Percentiles rank a stretch among this genome's conserved stretches.
Evolutionary conservation across 345 rosid species (phyloP).

Genomic region (Mangifera indica): DNA sequence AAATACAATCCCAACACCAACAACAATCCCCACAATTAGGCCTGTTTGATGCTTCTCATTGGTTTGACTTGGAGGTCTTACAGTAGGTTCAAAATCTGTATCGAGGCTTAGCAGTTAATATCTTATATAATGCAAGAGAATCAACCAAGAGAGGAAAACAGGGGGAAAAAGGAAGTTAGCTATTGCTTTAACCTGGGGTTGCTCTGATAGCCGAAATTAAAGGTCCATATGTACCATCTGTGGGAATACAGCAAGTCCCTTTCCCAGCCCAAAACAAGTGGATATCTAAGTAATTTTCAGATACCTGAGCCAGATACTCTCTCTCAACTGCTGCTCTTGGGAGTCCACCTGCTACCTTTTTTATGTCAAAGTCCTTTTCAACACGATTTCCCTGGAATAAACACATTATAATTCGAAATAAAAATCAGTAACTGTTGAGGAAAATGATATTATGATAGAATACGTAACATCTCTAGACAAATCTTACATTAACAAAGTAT

Average conservation of each 20-base stretch:
- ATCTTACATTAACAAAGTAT: too few relatives aligned
- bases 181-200: slow-evolving; percentile 38
- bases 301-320: slow-evolving; percentile 23
- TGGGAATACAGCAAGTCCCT: slow-evolving; percentile 40
- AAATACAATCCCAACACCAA: slow-evolving; percentile 44
- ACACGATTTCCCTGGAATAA: slow-evolving; percentile 48
- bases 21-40: slow-evolving; percentile 51
- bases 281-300: slow-evolving; percentile 36
- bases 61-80: slow-evolving; percentile 34
- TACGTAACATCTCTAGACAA: too few relatives aligned
- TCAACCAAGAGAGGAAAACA: too few relatives aligned
- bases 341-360: slow-evolving; percentile 31
- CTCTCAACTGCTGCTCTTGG: slow-evolving; percentile 28
- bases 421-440: background rate
- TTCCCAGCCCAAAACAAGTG: slow-evolving; percentile 52
- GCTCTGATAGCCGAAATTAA: slow-evolving; percentile 59
- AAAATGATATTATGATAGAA: background rate
- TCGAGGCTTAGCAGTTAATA: background rate
- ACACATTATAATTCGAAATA: slow-evolving; percentile 2
- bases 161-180: too few relatives aligned
- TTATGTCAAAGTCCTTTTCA: slow-evolving; percentile 50
- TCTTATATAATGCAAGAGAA: too few relatives aligned
- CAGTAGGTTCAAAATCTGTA: slow-evolving; percentile 70
- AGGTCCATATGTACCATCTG: slow-evolving; percentile 39
- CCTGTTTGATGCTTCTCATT: slow-evolving; percentile 39